Base-by-base conservation (phyloP, 495 filamentous ascomycete species). In the Lepraria neglecta region DNA sequence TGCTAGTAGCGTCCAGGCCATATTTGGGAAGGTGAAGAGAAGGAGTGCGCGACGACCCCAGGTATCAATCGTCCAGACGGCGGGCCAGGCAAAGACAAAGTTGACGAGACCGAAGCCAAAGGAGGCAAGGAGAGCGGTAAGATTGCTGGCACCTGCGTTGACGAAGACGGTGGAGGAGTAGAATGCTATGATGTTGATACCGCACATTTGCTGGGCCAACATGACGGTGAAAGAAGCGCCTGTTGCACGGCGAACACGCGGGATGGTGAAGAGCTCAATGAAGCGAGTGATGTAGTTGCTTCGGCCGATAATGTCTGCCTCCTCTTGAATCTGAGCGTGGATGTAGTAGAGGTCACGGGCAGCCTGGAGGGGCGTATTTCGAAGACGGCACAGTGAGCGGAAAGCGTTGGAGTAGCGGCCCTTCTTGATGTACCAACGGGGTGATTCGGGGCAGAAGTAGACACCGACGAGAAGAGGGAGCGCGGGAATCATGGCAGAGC, bases 401-500 rank as follows among this genome's bases (percentile, higher is more conserved):
- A 80, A 87, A 3, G 86, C 85, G 56, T 84, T 70, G 63, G 62
- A 65, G 74, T 81, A 74, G 65, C 75, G 58, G 30, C 77, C 75
- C 55, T 85, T 82, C 65, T 84, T 84, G 65, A 88, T 82, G 59
- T 78, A 78, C 86, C 85, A 88, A 50, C 85, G 80, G 30, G 87
- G 86, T 6, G 84, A 88, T 68, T 90, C 87, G 5, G 80, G 82
- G 63, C 84, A 87, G 66, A 87, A 80, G 33, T 75, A 85, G 59
- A 89, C 82, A 38, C 83, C 81, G 56, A 84, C 50, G 11, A 82
- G 58, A 6, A 90, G 75, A 21, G 85, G 84, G 28, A 90, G 65
- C 11, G 87, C 84, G n/a, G 87, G 87, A 55, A 90, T 82, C 68
- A 88, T 87, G 7, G 84, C 82, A 27, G 84, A 85, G 4, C 80